Conservation (phyloP, 2,329 filamentous ascomycete species). For the Aspergillus felis region DNA sequence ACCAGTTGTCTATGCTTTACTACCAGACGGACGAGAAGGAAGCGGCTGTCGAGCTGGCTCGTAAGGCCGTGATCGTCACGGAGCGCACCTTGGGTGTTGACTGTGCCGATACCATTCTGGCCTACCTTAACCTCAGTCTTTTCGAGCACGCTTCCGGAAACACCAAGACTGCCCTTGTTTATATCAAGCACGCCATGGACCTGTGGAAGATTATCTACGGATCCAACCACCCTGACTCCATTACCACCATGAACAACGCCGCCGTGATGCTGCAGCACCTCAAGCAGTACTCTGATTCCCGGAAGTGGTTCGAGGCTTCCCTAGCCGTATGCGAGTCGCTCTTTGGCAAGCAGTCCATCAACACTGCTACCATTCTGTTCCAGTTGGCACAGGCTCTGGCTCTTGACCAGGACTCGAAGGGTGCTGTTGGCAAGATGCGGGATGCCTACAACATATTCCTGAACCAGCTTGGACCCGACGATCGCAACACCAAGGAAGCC, state of each 20-base stretch:
- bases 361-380: conserved; percentile 92
- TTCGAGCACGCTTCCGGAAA: conserved; percentile 92
- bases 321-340: conserved; percentile 83
- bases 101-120: conserved; percentile 86
- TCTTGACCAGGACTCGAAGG: conserved; percentile 91
- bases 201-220: conserved; percentile 98
- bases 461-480: conserved; percentile 75
- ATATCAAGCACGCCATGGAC: conserved; percentile 87
- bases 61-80: conserved; percentile 93
- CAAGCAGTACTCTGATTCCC: conserved; percentile 91
- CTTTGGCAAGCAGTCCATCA: conserved; percentile 84
- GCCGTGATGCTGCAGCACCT: conserved; percentile 97
- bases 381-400: conserved; percentile 94
- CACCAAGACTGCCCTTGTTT: conserved; percentile 79
- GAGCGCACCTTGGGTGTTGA: conserved; percentile 93
- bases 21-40: conserved; percentile 98
- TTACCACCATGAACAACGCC: conserved; percentile 97
- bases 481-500: conserved; percentile 97
- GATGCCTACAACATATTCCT: conserved; percentile 97
- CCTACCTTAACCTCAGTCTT: conserved; percentile 91
- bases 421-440: conserved; percentile 86
- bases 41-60: conserved; percentile 87
- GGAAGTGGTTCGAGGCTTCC: conserved; percentile 94
- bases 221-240: conserved; percentile 87
- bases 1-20: conserved; percentile 90